A percentile compares a stretch with the other conserved stretches of the same genome.
Evolutionary conservation across 495 filamentous ascomycete genomes (phyloP).

Genomic region (Mytilinidion resinicola): DNA sequence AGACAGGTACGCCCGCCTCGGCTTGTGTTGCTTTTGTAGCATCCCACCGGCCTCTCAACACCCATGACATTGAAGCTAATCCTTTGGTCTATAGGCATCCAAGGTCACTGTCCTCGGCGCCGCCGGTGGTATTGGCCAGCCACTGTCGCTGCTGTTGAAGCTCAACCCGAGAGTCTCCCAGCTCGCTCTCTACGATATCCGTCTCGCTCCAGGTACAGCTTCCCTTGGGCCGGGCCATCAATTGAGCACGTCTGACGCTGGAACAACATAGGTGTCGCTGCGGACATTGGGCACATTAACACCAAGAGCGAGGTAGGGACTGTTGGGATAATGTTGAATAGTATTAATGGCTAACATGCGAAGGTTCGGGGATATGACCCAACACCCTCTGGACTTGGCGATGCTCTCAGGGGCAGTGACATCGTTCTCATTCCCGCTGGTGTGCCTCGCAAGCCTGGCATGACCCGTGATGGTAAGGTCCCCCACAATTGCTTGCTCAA

Average conservation of each 20-base stretch:
- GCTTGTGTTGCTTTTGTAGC: constrained; percentile 25
- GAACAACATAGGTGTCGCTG: constrained; percentile 71
- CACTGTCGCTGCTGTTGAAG: constrained; percentile 94
- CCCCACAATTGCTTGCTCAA: background rate
- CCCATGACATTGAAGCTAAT: constrained; percentile 34
- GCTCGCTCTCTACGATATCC: constrained; percentile 96
- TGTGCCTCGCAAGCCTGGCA: constrained; percentile 98
- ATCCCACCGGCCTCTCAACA: background rate
- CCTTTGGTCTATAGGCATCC: constrained; percentile 58
- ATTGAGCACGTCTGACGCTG: constrained; percentile 5
- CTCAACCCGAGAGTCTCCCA: constrained; percentile 89
- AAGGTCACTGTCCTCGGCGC: constrained; percentile 97
- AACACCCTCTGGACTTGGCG: constrained; percentile 64
- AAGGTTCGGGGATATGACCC: constrained; percentile 81
- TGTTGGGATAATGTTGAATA: background rate
- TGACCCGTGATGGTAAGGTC: constrained; percentile 81
- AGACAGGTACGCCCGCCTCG: constrained; percentile 59
- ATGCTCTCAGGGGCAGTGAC: constrained; percentile 75
- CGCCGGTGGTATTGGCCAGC: constrained; percentile 96
- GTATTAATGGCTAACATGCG: constrained; percentile 9
- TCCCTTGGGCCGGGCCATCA: background rate
- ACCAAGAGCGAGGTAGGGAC: constrained; percentile 70
- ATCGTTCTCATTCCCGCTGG: constrained; percentile 96
- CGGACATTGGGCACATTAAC: constrained; percentile 97
- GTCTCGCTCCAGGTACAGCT: constrained; percentile 73